Evolutionary conservation across 1,284 basidiomycete genomes (phyloP).

Genomic region (Leccinum fallax): DNA sequence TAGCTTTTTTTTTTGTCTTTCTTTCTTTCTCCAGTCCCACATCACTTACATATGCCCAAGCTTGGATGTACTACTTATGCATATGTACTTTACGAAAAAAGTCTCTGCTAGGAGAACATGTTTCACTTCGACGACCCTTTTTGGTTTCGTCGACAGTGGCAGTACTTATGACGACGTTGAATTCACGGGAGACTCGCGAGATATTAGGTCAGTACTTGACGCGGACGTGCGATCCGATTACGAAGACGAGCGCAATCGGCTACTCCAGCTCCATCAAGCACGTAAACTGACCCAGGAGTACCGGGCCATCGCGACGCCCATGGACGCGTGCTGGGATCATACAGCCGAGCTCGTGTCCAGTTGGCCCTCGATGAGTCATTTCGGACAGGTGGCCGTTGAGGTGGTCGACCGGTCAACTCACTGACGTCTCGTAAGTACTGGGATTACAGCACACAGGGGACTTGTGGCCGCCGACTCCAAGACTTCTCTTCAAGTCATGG

Average conservation of each 20-base stretch:
- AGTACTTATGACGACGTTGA: neutral
- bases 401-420: too few species aligned
- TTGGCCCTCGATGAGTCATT: neutral
- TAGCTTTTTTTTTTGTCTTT: constrained; percentile 6
- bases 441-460: neutral
- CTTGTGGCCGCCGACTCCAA: neutral
- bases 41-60: neutral
- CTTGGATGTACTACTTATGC: neutral
- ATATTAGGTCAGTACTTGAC: neutral
- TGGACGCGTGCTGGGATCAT: too few species aligned
- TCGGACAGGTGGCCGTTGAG: neutral
- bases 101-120: neutral
- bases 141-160: constrained; percentile 3
- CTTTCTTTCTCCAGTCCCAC: neutral
- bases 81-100: constrained; percentile 16
- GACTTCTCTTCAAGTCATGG: neutral
- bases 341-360: neutral
- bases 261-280: neutral
- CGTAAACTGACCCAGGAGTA: neutral
- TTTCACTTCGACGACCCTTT: neutral
- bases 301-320: too few species aligned
- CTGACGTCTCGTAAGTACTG: too few species aligned
- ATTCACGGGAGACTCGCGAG: neutral
- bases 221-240: neutral
- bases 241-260: neutral